Base-by-base conservation (phyloP, 371 early-diverging fungal genomes). In the Entomophthora muscae region DNA sequence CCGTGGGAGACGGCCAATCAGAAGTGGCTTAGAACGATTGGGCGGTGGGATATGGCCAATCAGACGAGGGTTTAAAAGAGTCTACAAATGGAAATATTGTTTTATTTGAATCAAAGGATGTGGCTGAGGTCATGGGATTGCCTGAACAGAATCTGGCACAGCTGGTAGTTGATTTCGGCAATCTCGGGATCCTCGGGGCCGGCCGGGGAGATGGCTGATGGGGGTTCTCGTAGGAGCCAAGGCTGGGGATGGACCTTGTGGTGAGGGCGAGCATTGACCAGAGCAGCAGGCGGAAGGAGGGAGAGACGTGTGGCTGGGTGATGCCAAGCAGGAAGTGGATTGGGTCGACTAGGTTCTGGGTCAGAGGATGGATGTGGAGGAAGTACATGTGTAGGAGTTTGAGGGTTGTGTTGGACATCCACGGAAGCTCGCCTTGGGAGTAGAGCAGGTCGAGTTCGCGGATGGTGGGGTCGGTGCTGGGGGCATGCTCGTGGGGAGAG, bases 241-340 rank as follows among this genome's bases (percentile, higher is more conserved):
- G 61, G n/a, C 31, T 31, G 26, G 61, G 61, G 31, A 61, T 32
- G 12, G 31, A 10, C 27, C 42, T 32, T 5, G 52, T 32, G 33
- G 61, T 61, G 33, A 30, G 22, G 42, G 24, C 42, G 26, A 28
- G 42, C 33, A 61, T 22, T 12, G 30, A 42, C 2, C 27, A 22
- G 21, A 61, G 42, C 24, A 61, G 22, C 12, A 61, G 42, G 26
- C 27, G 31, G 42, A 61, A 61, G 32, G 61, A 61, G 21, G 61
- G 31, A 24, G 61, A 29, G 42, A 33, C 23, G 12, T 33, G 26
- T 21, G 61, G 61, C 22, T 42, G 31, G 24, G 61, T 30, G 23
- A 61, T 32, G 22, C 32, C 23, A 2, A 61, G 31, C 2, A 61
- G 23, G 26, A 61, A 61, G 7, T 42, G 61, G 30, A 7, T 32